phyloP scores from a whole-genome alignment of 2,329 filamentous ascomycete species.

The Curvularia hawaiiensis region DNA sequence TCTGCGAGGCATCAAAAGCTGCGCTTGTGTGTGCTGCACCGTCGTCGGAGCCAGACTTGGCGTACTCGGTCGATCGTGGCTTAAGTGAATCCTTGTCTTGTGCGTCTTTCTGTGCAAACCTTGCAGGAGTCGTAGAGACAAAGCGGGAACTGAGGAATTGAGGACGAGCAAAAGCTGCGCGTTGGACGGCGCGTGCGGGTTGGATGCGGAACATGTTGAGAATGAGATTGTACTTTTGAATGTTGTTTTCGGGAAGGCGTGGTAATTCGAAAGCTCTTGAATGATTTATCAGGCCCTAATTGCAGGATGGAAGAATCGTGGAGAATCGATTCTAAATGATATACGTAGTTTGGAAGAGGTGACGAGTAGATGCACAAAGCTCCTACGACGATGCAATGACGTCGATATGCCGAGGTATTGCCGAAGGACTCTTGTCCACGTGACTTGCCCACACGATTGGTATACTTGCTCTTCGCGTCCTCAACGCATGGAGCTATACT shows the following conservation, averaged over 20 bases:
- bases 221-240: not conserved
- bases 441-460: not conserved
- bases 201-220: slow-evolving; percentile 36
- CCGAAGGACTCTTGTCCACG: not conserved
- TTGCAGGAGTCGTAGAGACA: slow-evolving; percentile 29
- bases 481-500: not conserved
- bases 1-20: slow-evolving; percentile 72
- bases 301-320: not conserved
- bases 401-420: not conserved
- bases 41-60: slow-evolving; percentile 69
- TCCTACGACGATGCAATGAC: slow-evolving; percentile 3
- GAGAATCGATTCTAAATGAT: too few species aligned
- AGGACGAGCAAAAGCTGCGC: slow-evolving; percentile 20
- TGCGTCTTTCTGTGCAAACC: slow-evolving; percentile 49
- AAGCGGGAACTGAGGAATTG: slow-evolving; percentile 23
- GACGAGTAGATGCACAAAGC: slow-evolving; percentile 17
- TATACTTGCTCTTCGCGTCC: not conserved
- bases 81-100: slow-evolving; percentile 64
- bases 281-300: not conserved
- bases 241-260: not conserved
- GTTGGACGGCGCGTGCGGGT: slow-evolving; percentile 27
- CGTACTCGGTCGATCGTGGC: slow-evolving; percentile 69
- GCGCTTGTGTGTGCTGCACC: slow-evolving; percentile 61
- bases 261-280: not conserved
- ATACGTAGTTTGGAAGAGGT: slow-evolving; percentile 11